Base-by-base conservation (phyloP, 169 alveolate species). In the Plasmodium knowlesi region DNA sequence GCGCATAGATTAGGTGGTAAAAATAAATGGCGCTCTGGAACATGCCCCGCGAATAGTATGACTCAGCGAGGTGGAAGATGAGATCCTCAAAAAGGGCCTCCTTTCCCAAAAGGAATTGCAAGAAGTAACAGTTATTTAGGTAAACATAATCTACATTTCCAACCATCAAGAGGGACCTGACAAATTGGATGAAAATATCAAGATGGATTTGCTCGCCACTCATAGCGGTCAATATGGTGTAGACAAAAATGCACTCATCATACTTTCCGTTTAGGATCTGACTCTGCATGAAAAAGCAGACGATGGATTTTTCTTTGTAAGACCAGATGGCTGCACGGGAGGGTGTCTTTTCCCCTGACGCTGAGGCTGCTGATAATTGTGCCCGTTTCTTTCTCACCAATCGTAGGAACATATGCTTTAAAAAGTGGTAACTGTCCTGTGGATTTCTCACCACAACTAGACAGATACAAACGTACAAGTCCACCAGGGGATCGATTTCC, bases 231-330 rank as follows among this genome's bases (percentile, higher is more conserved):
- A 91, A 8, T 14, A 28, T 70, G 14, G 28, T 72, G 61, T 50
- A 91, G 5, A 82, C 46, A 82, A 70, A 91, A 16, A 91, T 80
- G 25, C 95, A 91, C 43, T 91, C 95, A 57, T 91, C 85, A 14
- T 91, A 91, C 83, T 91, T 91, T 22, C 43, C 61, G 84, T 82
- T 91, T 50, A 91, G 57, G 46, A 91, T 91, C 30, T 91, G 95
- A 9, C 92, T 9, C 30, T 91, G 95, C 95, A 91, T 91, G 54
- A 91, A 71, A 3, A 91, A 71, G 61, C 81, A 91, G 22, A 91
- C 81, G 41, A 82, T 43, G 14, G 54, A 50, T 67, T 91, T 82
- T 76, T 91, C 92, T 8, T 14, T n/a, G 39, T 91, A 91, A 0
- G 74, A 54, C 76, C 76, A 67, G 37, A 1, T 16, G 5, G 0